Conservation (phyloP, 2,329 filamentous ascomycete species). For the Phaeosphaeriaceae sp. region DNA sequence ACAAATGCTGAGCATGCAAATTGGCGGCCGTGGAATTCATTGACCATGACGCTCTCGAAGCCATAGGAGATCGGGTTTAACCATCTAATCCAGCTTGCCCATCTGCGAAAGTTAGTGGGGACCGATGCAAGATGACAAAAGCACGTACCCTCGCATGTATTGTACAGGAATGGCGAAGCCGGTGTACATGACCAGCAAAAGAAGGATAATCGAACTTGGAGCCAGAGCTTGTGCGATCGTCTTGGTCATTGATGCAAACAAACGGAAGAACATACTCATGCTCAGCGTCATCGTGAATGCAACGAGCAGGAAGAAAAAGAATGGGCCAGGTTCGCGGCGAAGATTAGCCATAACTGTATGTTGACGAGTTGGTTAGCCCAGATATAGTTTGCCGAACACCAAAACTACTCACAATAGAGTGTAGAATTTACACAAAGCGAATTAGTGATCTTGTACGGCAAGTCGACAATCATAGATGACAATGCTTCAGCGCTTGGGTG, state of each 20-base stretch:
- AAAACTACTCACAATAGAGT: slow-evolving; percentile 66
- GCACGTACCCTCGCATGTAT: slow-evolving; percentile 53
- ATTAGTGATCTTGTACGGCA: slow-evolving; percentile 78
- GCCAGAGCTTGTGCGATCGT: slow-evolving; percentile 65
- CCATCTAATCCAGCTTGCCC: slow-evolving; percentile 63
- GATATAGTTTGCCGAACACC: no score
- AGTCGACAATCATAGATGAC: slow-evolving; percentile 79
- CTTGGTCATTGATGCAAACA: slow-evolving; percentile 74
- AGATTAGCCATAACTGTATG: slow-evolving; percentile 72
- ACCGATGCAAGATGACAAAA: background rate
- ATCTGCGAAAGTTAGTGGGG: slow-evolving; percentile 20
- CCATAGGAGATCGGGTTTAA: slow-evolving; percentile 77
- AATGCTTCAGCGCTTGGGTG: slow-evolving; percentile 84
- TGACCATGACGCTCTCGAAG: slow-evolving; percentile 79
- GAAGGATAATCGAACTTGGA: slow-evolving; percentile 61
- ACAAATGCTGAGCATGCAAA: slow-evolving; percentile 43
- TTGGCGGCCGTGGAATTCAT: slow-evolving; percentile 60
- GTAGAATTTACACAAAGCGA: slow-evolving; percentile 75
- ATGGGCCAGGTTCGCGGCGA: slow-evolving; percentile 71
- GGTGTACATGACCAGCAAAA: slow-evolving; percentile 68
- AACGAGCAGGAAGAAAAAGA: slow-evolving; percentile 81
- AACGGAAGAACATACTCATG: slow-evolving; percentile 85
- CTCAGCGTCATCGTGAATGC: slow-evolving; percentile 63
- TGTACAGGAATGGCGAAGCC: slow-evolving; percentile 71
- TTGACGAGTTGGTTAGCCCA: background rate